Percentiles rank a stretch among this genome's conserved stretches.
phyloP scores from a whole-genome alignment of 2,329 filamentous ascomycete species.

The Diaporthe amygdali region DNA sequence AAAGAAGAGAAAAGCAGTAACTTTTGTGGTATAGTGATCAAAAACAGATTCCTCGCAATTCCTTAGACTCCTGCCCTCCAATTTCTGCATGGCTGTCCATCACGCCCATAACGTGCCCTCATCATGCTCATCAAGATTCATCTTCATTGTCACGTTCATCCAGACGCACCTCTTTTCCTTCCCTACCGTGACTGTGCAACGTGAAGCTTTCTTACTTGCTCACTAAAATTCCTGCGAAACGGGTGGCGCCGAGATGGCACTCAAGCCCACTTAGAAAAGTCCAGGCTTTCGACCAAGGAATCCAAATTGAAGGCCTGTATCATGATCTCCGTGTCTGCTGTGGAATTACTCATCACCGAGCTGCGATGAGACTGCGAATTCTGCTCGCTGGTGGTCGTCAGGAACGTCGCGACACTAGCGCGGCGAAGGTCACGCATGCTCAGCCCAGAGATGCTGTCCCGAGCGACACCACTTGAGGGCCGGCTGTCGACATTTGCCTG shows the following conservation, averaged over 20 bases:
- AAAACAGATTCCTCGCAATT: conserved; percentile 25
- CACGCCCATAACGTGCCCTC: neutral
- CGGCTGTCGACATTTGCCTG: conserved; percentile 37
- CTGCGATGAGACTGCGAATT: conserved; percentile 58
- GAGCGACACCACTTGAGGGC: conserved; percentile 51
- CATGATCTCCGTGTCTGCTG: conserved; percentile 58
- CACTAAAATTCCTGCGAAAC: neutral
- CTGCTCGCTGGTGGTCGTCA: conserved; percentile 61
- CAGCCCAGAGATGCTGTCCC: conserved; percentile 63
- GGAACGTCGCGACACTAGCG: conserved; percentile 70
- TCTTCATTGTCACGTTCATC: neutral
- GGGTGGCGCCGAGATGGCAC: neutral
- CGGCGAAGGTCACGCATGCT: conserved; percentile 49
- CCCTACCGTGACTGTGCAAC: neutral
- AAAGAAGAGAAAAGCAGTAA: conserved; percentile 31
- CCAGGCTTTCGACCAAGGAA: conserved; percentile 49
- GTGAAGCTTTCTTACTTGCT: neutral
- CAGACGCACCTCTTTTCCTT: neutral
- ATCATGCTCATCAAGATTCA: conserved; percentile 6
- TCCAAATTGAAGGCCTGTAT: conserved; percentile 40
- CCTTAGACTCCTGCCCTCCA: conserved; percentile 26
- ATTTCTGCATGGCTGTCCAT: neutral
- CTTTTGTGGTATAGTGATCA: conserved; percentile 43
- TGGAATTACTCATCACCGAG: conserved; percentile 60
- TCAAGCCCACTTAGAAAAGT: conserved; percentile 57